phyloP scores from a whole-genome alignment of 306 rosid genomes.

The Begonia loranthoides region DNA sequence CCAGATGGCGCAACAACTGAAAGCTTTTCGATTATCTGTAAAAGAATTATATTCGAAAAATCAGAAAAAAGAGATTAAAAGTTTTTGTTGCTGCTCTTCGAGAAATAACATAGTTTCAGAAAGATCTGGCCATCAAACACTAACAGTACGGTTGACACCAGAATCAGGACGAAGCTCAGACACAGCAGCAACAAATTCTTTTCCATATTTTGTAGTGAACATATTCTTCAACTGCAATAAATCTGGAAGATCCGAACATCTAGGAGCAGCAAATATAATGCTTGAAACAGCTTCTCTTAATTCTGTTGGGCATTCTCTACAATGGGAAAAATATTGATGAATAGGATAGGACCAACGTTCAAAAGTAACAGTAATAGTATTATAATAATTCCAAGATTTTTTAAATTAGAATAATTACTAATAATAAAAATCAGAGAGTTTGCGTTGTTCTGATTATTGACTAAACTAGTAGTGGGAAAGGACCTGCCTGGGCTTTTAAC shows the following conservation, averaged over 20 bases:
- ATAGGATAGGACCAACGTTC: not conserved
- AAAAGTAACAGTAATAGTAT: too few species aligned
- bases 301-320: conserved; percentile 87
- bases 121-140: not conserved
- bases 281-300: conserved; percentile 90
- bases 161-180: conserved; percentile 99
- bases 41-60: conserved; percentile 11
- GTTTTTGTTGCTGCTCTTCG: not conserved
- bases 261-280: conserved; percentile 89
- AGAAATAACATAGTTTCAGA: not conserved
- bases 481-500: too few species aligned
- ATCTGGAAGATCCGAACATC: conserved; percentile 98
- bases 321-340: conserved; percentile 13
- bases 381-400: too few species aligned
- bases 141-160: conserved; percentile 85
- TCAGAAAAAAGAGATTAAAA: not conserved
- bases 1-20: conserved; percentile 72
- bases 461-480: too few species aligned
- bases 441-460: too few species aligned
- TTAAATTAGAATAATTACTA: too few species aligned
- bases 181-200: conserved; percentile 55
- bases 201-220: conserved; percentile 82
- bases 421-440: too few species aligned
- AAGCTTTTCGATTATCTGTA: conserved; percentile 87
- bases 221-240: conserved; percentile 74